Evolutionary conservation across 108 stramenopile genomes (phyloP), one percentile per base, ranked within the genome.

Genomic region (Heterococcus sp.): DNA sequence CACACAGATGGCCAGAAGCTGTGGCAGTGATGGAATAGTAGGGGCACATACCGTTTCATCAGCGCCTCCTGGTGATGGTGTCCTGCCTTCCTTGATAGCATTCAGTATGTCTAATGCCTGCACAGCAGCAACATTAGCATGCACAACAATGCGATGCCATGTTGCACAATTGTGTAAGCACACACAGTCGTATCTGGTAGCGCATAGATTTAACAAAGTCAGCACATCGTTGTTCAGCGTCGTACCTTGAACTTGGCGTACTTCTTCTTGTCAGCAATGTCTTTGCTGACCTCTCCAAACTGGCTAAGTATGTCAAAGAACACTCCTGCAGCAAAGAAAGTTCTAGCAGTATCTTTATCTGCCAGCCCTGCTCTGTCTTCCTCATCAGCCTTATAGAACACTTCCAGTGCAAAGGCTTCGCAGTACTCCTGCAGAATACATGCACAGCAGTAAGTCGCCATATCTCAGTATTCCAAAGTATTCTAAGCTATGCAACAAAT

Each of bases 361-460:
- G 82, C 82, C 28, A 86, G 71, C 21, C 85, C 85, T 4, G 76
- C 82, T 76, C 82, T 82, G 78, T 86, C 85, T 33, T 86, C 85
- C 34, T 86, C 85, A 69, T 86, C 85, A 0, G 83, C 85, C 3
- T 32, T 31, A 37, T 36, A 34, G 37, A 86, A 84, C 32, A 78
- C 71, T 27, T 64, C 38, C 75, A 78, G 26, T 26, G 85, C 85
- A 38, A 72, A 81, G 14, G 31, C 29, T 35, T 69, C 32, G 14
- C 67, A 68, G 11, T 33, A 8, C 5, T 8, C 34, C 67, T 68
- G 67, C 8, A 68, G 34, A 11, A 68, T 63, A 26, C 26, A 63
- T 26, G 26, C 21, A 26, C n/a, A n/a, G n/a, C n/a, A n/a, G n/a
- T n/a, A n/a, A n/a, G n/a, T n/a, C n/a, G n/a, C n/a, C n/a, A n/a